Percentiles rank a stretch among this genome's conserved stretches.
phyloP scores from a whole-genome alignment of 202 grass and related monocot genomes.

The Bolboschoenoplectus hybrid region DNA sequence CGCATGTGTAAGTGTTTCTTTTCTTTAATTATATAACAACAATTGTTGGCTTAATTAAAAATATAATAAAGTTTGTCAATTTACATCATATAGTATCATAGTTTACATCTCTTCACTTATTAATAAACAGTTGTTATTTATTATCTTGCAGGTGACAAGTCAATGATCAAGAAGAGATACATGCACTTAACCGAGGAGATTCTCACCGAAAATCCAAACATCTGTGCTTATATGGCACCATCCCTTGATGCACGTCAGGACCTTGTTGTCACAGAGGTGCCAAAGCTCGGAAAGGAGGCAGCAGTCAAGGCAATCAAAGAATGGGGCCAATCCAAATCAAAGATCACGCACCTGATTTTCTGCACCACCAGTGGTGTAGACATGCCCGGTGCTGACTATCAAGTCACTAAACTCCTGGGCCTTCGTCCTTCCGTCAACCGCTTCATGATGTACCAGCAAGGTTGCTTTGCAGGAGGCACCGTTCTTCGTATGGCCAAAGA shows the following conservation, averaged over 20 bases:
- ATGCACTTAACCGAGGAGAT: conserved; percentile 78
- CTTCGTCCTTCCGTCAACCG: conserved; percentile 57
- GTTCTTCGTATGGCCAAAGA: conserved; percentile 67
- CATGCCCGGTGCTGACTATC: conserved; percentile 86
- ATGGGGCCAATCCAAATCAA: conserved; percentile 63
- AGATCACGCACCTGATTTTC: conserved; percentile 74
- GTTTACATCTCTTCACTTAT: neutral
- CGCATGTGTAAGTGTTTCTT: conserved; percentile 44
- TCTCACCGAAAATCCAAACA: conserved; percentile 56
- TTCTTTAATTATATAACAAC: neutral
- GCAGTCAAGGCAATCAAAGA: conserved; percentile 74
- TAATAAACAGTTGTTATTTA: neutral
- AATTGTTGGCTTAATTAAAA: neutral
- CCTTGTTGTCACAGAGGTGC: conserved; percentile 63
- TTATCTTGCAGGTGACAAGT: conserved; percentile 62
- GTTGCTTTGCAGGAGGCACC: conserved; percentile 71
- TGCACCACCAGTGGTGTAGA: conserved; percentile 86
- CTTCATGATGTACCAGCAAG: conserved; percentile 87
- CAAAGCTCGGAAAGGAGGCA: conserved; percentile 66
- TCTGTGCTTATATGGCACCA: conserved; percentile 80
- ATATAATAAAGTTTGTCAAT: neutral
- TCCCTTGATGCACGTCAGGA: conserved; percentile 81
- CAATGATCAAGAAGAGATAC: conserved; percentile 76
- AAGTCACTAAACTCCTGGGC: conserved; percentile 73
- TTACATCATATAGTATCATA: neutral